Percentiles rank a stretch among this genome's conserved stretches.
These are phyloP conservation scores for Sesbania bispinosa DNA, from an alignment of 306 rosid genomes.

Conservation along the genomic window DNA sequence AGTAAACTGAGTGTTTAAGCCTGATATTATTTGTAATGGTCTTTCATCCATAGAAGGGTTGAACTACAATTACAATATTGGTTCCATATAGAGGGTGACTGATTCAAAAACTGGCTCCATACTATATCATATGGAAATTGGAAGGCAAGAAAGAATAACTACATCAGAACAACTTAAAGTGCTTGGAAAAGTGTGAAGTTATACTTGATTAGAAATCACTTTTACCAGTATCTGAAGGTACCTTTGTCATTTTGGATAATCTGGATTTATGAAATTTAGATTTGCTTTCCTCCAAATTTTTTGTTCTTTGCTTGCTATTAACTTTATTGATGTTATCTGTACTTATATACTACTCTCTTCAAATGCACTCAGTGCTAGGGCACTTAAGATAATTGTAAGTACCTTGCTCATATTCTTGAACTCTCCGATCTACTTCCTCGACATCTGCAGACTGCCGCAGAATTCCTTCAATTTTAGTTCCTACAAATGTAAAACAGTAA, in stretches of 20 bases:
- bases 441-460: constrained; percentile 97
- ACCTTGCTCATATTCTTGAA: constrained; percentile 98
- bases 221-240: background rate
- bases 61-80: background rate
- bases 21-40: background rate
- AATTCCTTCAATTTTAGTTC: constrained; percentile 86
- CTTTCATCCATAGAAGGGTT: background rate
- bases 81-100: background rate
- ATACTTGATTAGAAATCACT: background rate
- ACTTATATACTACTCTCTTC: background rate
- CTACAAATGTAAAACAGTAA: constrained; percentile 34
- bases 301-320: background rate
- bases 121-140: background rate
- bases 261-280: background rate
- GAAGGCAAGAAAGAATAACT: background rate
- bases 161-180: background rate
- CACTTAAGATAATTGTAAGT: constrained; percentile 11
- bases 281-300: background rate
- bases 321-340: background rate
- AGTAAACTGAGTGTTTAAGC: background rate
- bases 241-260: background rate
- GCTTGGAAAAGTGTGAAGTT: background rate
- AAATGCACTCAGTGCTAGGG: background rate
- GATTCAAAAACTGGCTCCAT: constrained; percentile 9
- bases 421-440: constrained; percentile 96